Evolutionary conservation across 306 rosid species (phyloP).

Genomic region (Delonix regia): DNA sequence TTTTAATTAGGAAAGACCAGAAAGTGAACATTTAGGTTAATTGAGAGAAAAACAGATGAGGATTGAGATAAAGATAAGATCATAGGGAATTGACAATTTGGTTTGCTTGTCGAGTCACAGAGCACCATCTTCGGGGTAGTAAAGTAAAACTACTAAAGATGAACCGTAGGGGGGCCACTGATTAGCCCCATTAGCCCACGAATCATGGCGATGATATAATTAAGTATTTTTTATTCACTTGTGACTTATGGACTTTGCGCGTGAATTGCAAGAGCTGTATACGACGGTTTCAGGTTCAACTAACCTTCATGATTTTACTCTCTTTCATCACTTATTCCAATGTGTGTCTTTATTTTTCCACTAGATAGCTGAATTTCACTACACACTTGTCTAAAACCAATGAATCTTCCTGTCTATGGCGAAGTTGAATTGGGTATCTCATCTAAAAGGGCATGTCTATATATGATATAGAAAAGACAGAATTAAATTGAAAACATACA

Average conservation of each 20-base stretch:
- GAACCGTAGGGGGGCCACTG: neutral
- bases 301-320: neutral
- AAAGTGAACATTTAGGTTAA: neutral
- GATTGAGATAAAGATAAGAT: constrained; percentile 4
- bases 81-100: too few species aligned
- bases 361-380: neutral
- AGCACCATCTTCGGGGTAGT: neutral
- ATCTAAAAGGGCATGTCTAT: neutral
- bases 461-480: neutral
- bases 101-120: neutral
- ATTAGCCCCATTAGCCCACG: neutral
- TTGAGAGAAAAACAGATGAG: too few species aligned
- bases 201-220: neutral
- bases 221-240: neutral
- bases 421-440: neutral
- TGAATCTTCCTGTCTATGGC: neutral
- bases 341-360: neutral
- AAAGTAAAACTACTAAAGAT: neutral
- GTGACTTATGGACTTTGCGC: neutral
- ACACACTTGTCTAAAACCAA: neutral
- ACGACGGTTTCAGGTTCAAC: constrained; percentile 7
- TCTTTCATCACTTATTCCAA: neutral
- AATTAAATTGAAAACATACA: neutral
- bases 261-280: neutral
- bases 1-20: neutral